Base-by-base conservation (phyloP, 345 rosid genomes). In the Gossypium rotundifolium region DNA sequence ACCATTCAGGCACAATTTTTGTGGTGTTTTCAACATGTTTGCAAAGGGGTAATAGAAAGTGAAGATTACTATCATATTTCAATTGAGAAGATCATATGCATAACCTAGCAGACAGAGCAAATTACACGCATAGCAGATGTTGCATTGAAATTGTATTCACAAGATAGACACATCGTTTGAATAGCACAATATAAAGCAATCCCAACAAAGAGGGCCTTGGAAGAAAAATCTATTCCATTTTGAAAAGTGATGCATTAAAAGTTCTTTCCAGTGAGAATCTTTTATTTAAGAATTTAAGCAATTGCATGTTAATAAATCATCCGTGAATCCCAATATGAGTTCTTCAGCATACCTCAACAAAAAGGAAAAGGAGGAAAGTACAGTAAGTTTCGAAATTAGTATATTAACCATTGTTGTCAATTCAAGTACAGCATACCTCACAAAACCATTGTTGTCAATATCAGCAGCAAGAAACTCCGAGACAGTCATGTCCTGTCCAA, bases 391-490 rank as follows among this genome's bases (percentile, higher is more conserved):
- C 9, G 0, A 29, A 65, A 44, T 20, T 20, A 65, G 33, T 2
- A 44, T 14, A 18, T 18, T 20, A 23, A 74, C 97, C 97, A 78
- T 93, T 90, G 64, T 85, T 83, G 74, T 95, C 97, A 27, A 91
- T 87, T n/a, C n/a, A n/a, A n/a, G n/a, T n/a, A n/a, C 20, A 9
- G 27, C 76, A 60, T 81, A 94, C 99, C 99, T 95, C 12, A 91
- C 88, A 69, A 81, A 88, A 74, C 97, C 97, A 78, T 93, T 90
- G 64, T 85, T 83, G 74, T 95, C 97, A 27, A 91, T 87, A 78
- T 95, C 98, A 0, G 99, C 96, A 64, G 90, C 92, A 72, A 92
- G 88, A 84, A 91, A 95, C 84, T 95, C 87, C 18, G 97, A 81
- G 53, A 91, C 80, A 27, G 97, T 91, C 99, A 95, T 87, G 74